These are phyloP conservation scores for Lodderomyces orthopsilosis DNA, from an alignment of 1,139 yeast genomes.

Conservation along the genomic window DNA sequence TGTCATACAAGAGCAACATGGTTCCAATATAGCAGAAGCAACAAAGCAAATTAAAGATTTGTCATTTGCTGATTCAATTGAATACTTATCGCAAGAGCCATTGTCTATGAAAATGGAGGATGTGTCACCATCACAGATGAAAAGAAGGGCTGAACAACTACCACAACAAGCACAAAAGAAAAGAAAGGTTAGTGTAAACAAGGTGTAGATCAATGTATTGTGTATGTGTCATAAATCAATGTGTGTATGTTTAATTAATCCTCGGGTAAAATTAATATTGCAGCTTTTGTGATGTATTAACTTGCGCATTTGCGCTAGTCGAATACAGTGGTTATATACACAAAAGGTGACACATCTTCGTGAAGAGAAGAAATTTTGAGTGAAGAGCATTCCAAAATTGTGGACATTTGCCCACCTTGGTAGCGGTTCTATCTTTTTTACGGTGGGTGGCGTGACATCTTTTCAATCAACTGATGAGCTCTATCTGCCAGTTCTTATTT, in stretches of 20 bases:
- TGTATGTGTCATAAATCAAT: no score
- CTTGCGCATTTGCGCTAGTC: not conserved
- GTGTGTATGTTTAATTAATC: not conserved
- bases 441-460: no score
- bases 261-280: no score
- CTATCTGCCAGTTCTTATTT: not conserved
- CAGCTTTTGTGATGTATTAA: not conserved
- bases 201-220: not conserved
- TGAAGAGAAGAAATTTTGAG: no score
- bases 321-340: no score
- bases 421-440: no score
- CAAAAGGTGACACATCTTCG: not conserved
- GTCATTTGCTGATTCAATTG: slow-evolving; percentile 19
- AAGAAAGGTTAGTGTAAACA: slow-evolving; percentile 8
- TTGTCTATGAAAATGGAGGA: not conserved
- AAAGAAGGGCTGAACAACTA: not conserved
- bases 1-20: not conserved
- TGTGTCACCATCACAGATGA: not conserved
- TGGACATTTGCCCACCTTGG: no score
- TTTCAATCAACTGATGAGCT: no score
- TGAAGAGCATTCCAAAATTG: no score
- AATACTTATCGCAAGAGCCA: slow-evolving; percentile 15
- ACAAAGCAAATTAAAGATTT: slow-evolving; percentile 4
- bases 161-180: slow-evolving; percentile 1
- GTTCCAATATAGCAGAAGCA: not conserved